Evolutionary conservation across 2,329 filamentous ascomycete genomes (phyloP).

Genomic region (Talaromyces sp.): DNA sequence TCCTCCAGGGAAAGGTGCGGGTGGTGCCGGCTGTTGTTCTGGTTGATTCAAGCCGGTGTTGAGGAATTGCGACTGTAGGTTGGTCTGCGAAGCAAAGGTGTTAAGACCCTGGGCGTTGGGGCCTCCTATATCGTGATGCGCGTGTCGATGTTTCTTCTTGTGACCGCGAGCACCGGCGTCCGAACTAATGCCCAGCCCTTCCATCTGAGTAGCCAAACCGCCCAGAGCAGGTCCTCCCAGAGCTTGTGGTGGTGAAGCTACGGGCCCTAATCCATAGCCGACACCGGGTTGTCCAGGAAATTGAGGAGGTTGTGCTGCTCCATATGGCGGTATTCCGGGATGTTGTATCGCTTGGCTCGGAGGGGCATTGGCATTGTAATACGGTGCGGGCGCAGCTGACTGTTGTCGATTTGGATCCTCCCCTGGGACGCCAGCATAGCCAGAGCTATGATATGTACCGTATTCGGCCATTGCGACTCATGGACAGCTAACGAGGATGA

Average conservation of each 20-base stretch:
- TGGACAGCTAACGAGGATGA: conserved; percentile 22
- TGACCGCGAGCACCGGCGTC: conserved; percentile 46
- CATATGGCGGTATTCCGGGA: conserved; percentile 32
- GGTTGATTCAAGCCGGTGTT: conserved; percentile 52
- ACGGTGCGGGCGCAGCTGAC: conserved; percentile 50
- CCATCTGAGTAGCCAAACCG: conserved; percentile 64
- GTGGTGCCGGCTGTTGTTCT: conserved; percentile 29
- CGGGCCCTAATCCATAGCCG: conserved; percentile 27
- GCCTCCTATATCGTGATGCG: conserved; percentile 80
- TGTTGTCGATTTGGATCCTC: conserved; percentile 56
- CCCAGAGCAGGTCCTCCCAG: conserved; percentile 35
- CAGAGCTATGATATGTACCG: conserved; percentile 40
- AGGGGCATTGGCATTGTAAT: conserved; percentile 47
- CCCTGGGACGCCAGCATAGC: conserved; percentile 31
- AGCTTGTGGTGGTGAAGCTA: conserved; percentile 24
- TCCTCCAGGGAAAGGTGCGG: conserved; percentile 22
- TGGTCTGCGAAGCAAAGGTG: conserved; percentile 29
- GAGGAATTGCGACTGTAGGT: conserved; percentile 56
- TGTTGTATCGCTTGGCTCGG: conserved; percentile 33
- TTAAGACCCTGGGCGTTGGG: conserved; percentile 55
- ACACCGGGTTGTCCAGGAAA: conserved; percentile 25
- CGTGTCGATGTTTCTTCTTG: conserved; percentile 94
- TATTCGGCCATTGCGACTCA: conserved; percentile 43
- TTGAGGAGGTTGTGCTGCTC: conserved; percentile 28
- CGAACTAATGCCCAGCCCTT: conserved; percentile 64